Evolutionary conservation across 2,329 filamentous ascomycete genomes (phyloP), one percentile per base, ranked within the genome.

Genomic region (Trichoderma hamatum): DNA sequence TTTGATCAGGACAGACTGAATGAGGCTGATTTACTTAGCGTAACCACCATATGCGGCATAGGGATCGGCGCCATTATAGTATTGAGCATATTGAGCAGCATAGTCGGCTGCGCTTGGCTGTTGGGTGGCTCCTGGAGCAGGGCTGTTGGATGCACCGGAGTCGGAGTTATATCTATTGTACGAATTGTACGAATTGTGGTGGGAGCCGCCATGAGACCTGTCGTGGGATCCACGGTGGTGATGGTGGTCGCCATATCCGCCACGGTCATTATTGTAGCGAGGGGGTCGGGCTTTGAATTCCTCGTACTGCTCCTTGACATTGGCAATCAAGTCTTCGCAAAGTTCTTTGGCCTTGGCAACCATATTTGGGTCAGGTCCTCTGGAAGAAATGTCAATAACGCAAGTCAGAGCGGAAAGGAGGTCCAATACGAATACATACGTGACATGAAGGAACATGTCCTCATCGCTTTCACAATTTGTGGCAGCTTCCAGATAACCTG

Each of bases 361-460:
- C 84, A 96, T 93, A 71, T 88, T 87, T 19, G 92, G 87, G 77
- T 97, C 93, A 7, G 96, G 96, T 5, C 94, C 95, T 71, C 93
- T 97, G 72, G 7, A 14, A 13, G 5, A 21, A 26, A n/a, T 32
- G 63, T 73, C n/a, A 71, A 26, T 43, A 68, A 21, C 59, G 19
- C 56, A 51, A 67, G 13, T 61, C 4, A 14, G 14, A 19, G 74
- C 84, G 71, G 81, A 68, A 60, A 43, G 21, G 10, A 3, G 3
- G 14, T 16, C n/a, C 24, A 14, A n/a, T 36, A 46, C 5, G 39
- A 28, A 43, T 32, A 86, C 92, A 79, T 86, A 96, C 92, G 96
- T 92, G 73, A 98, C 94, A 79, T 98, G 94, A 56, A 99, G 86
- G 77, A 94, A 98, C 94, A 99, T 98, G 2, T 93, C 89, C 78